These are phyloP conservation scores for Paxillus ammoniavirescens DNA, from an alignment of 768 basidiomycete genomes.

Conservation along the genomic window DNA sequence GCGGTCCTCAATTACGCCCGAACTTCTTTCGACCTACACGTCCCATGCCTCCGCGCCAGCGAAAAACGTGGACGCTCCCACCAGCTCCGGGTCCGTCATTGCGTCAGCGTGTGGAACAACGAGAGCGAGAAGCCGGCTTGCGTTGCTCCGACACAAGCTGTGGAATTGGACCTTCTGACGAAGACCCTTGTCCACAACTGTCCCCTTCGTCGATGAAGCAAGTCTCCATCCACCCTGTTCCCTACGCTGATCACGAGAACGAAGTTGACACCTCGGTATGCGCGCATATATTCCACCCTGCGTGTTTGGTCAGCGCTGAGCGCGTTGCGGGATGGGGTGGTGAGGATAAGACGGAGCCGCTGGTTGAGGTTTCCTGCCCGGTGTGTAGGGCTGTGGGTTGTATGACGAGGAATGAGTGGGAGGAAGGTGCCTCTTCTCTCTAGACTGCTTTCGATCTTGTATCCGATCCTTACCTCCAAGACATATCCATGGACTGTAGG, in stretches of 20 bases:
- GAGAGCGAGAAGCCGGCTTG: constrained; percentile 69
- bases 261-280: constrained; percentile 40
- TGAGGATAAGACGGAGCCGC: constrained; percentile 37
- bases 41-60: constrained; percentile 30
- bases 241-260: constrained; percentile 12
- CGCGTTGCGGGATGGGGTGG: constrained; percentile 63
- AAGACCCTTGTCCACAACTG: constrained; percentile 51
- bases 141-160: constrained; percentile 74
- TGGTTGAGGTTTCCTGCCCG: constrained; percentile 72
- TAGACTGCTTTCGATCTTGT: constrained; percentile 6
- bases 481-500: background rate
- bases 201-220: constrained; percentile 20
- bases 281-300: constrained; percentile 65
- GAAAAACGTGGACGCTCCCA: constrained; percentile 56
- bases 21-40: constrained; percentile 23
- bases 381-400: constrained; percentile 66
- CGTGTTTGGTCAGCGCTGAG: constrained; percentile 69
- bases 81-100: constrained; percentile 67
- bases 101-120: constrained; percentile 69
- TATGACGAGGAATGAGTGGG: constrained; percentile 63
- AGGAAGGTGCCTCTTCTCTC: constrained; percentile 38
- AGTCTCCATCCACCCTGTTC: constrained; percentile 21
- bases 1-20: constrained; percentile 14
- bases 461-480: background rate
- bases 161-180: constrained; percentile 72